Conservation (phyloP, 148 eudicot genomes). For the Hydrangea macrophylla region DNA sequence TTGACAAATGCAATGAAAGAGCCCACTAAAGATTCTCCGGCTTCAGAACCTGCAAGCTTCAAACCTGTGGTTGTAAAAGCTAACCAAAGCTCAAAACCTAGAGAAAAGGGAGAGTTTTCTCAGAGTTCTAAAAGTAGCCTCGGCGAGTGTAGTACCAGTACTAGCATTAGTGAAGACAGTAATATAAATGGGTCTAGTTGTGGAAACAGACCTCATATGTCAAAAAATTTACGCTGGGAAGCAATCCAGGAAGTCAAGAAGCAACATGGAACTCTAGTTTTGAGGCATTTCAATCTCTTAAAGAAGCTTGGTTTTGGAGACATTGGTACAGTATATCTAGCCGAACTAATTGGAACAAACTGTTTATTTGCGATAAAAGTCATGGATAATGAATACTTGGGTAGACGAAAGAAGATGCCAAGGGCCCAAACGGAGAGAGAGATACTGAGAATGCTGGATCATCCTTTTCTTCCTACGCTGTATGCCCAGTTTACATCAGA, state of each 20-base stretch:
- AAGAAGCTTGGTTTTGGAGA: conserved; percentile 97
- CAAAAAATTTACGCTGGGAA: conserved; percentile 84
- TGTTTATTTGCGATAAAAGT: conserved; percentile 91
- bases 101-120: conserved; percentile 53
- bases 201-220: conserved; percentile 91
- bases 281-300: conserved; percentile 74
- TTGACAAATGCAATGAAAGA: conserved; percentile 48
- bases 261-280: conserved; percentile 63
- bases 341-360: conserved; percentile 71
- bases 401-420: conserved; percentile 70
- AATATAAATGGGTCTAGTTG: conserved; percentile 64
- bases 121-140: conserved; percentile 83
- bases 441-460: conserved; percentile 84
- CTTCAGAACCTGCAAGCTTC: conserved; percentile 28
- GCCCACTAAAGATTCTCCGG: conserved; percentile 31
- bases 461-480: conserved; percentile 93
- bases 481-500: conserved; percentile 86
- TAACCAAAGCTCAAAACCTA: conserved; percentile 31
- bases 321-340: conserved; percentile 93
- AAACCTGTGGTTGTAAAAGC: conserved; percentile 31
- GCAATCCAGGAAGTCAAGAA: conserved; percentile 60
- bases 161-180: conserved; percentile 79
- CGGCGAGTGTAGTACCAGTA: conserved; percentile 72
- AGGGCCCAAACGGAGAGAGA: conserved; percentile 93
- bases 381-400: conserved; percentile 92